These are phyloP conservation scores for Saturnispora dispora DNA, from an alignment of 805 yeast genomes.

Conservation along the genomic window DNA sequence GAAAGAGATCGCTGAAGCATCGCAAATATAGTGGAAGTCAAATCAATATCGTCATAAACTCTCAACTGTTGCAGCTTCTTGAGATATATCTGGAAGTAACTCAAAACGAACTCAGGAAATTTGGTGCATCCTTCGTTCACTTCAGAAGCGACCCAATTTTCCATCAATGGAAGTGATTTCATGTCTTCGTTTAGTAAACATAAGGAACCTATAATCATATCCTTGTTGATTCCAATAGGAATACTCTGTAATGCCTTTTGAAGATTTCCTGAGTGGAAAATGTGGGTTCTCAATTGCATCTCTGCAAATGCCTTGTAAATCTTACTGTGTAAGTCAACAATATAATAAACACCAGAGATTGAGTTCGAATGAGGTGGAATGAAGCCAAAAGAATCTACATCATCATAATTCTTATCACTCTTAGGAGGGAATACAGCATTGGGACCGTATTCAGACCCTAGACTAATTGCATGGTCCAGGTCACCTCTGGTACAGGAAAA, in stretches of 20 bases:
- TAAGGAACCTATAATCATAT: slow-evolving; percentile 22
- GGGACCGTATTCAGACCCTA: slow-evolving; percentile 1
- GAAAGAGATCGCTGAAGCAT: slow-evolving; percentile 30
- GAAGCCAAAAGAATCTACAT: slow-evolving; percentile 36
- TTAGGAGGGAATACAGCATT: slow-evolving; percentile 5
- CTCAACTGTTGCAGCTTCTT: slow-evolving; percentile 23
- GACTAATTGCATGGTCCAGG: slow-evolving; percentile 25
- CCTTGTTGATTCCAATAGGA: slow-evolving; percentile 17
- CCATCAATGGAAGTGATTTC: slow-evolving; percentile 22
- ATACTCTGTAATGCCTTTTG: slow-evolving; percentile 9
- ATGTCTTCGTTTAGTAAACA: slow-evolving; percentile 21
- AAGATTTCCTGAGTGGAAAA: slow-evolving; percentile 29
- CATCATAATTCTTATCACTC: slow-evolving; percentile 9
- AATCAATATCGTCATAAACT: slow-evolving; percentile 12
- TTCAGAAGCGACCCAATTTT: slow-evolving; percentile 31
- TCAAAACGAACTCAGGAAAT: slow-evolving; percentile 30
- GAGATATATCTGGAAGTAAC: slow-evolving; percentile 32
- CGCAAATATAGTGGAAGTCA: slow-evolving; percentile 23
- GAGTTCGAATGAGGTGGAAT: slow-evolving; percentile 60
- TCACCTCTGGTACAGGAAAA: slow-evolving; percentile 30
- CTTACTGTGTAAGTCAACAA: slow-evolving; percentile 37
- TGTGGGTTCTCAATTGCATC: slow-evolving; percentile 35
- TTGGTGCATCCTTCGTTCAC: slow-evolving; percentile 27
- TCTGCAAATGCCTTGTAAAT: slow-evolving; percentile 27
- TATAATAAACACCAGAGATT: slow-evolving; percentile 45